Conservation (phyloP, 2,329 filamentous ascomycete genomes). For the Stagonosporopsis chrysanthemi region DNA sequence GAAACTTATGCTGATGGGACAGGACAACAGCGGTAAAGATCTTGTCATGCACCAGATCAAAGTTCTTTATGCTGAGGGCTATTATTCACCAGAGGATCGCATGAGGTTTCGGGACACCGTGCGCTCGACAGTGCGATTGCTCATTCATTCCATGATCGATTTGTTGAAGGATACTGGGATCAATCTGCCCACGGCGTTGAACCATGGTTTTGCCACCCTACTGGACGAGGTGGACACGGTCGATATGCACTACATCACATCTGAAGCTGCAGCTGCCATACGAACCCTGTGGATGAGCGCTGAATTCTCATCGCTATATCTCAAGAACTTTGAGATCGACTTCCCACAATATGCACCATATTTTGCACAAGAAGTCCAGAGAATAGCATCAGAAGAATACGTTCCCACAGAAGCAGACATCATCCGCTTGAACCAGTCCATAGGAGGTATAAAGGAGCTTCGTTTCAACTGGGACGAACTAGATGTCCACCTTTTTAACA, state of each 20-base stretch:
- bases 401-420: conserved; percentile 46
- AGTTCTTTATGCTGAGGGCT: conserved; percentile 45
- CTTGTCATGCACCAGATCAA: conserved; percentile 49
- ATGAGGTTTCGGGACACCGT: conserved; percentile 36
- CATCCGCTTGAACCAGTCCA: conserved; percentile 40
- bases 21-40: conserved; percentile 42
- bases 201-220: conserved; percentile 41
- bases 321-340: conserved; percentile 47
- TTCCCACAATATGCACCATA: conserved; percentile 48
- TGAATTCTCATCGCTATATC: conserved; percentile 42
- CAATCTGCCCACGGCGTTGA: conserved; percentile 34
- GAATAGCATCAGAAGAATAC: conserved; percentile 40
- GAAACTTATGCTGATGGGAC: conserved; percentile 44
- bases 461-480: conserved; percentile 48
- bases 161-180: conserved; percentile 47
- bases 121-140: conserved; percentile 40
- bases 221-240: conserved; percentile 46
- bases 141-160: conserved; percentile 47
- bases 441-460: conserved; percentile 44
- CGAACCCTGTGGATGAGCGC: conserved; percentile 39
- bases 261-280: conserved; percentile 38
- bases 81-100: conserved; percentile 43
- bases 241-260: conserved; percentile 35
- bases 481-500: conserved; percentile 47
- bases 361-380: conserved; percentile 38